Conservation (phyloP, 1,139 yeast genomes). For the Yamadazyma buinensis region DNA sequence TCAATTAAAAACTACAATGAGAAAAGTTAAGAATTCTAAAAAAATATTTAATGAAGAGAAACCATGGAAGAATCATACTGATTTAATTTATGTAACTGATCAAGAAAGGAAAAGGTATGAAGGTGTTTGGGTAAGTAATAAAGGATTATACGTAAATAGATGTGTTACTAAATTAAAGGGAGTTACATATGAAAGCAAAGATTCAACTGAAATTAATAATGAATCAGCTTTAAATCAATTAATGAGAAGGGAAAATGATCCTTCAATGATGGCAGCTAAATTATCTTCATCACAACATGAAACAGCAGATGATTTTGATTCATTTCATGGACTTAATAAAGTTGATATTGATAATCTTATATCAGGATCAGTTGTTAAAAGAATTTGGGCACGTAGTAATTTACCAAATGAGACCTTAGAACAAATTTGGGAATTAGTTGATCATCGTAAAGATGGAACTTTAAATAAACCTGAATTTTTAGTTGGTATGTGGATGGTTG, state of each 20-base stretch:
- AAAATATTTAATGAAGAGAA: conserved; percentile 76
- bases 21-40: conserved; percentile 50
- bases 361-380: conserved; percentile 68
- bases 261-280: conserved; percentile 28
- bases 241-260: conserved; percentile 10
- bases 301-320: conserved; percentile 18
- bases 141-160: conserved; percentile 56
- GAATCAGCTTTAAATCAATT: too few species aligned
- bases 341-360: conserved; percentile 40
- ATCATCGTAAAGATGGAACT: conserved; percentile 70
- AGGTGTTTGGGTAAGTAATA: conserved; percentile 89
- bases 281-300: conserved; percentile 25
- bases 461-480: conserved; percentile 77
- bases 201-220: too few species aligned
- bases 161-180: conserved; percentile 34
- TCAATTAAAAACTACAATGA: conserved; percentile 62
- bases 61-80: conserved; percentile 91
- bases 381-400: conserved; percentile 77
- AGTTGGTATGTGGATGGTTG: conserved; percentile 95
- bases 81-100: conserved; percentile 56
- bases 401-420: conserved; percentile 60
- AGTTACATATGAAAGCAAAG: conserved; percentile 22
- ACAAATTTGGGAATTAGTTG: conserved; percentile 79
- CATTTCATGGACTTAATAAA: conserved; percentile 29
- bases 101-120: conserved; percentile 84